phyloP scores from a whole-genome alignment of 352 stramenopile species.

The Pythium angustatum region DNA sequence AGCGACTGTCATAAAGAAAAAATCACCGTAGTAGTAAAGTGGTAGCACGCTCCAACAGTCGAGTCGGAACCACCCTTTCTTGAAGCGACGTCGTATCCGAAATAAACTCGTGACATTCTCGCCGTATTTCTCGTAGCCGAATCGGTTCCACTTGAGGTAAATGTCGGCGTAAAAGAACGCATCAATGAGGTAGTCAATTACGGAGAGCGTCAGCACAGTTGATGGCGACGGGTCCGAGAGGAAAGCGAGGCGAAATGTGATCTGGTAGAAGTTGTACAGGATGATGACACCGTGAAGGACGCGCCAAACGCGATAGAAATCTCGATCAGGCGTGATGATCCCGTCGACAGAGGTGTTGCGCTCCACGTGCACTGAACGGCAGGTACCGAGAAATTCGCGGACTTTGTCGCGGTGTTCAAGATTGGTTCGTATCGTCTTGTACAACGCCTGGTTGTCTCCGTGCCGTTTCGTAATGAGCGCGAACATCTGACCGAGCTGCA shows the following conservation, averaged over 20 bases:
- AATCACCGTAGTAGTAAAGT: slow-evolving; percentile 24
- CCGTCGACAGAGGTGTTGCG: slow-evolving; percentile 7
- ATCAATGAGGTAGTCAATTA: slow-evolving; percentile 29
- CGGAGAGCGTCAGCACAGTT: slow-evolving; percentile 10
- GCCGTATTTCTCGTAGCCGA: slow-evolving; percentile 28
- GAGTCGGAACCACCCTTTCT: slow-evolving; percentile 19
- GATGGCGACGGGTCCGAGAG: background rate
- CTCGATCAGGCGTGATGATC: slow-evolving; percentile 15
- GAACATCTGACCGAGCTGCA: slow-evolving; percentile 17
- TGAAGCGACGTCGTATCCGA: slow-evolving; percentile 27
- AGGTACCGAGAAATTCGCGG: slow-evolving; percentile 13
- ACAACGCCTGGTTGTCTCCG: slow-evolving; percentile 7
- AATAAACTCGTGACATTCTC: slow-evolving; percentile 23
- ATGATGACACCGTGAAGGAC: slow-evolving; percentile 44
- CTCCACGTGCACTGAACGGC: slow-evolving; percentile 10
- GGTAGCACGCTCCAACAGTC: slow-evolving; percentile 36
- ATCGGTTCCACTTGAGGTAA: slow-evolving; percentile 27
- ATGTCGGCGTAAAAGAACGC: slow-evolving; percentile 30
- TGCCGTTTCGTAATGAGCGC: slow-evolving; percentile 15
- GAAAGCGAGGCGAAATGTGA: slow-evolving; percentile 36
- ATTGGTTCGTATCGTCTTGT: slow-evolving; percentile 17
- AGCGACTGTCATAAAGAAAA: slow-evolving; percentile 18
- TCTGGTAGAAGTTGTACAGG: slow-evolving; percentile 38
- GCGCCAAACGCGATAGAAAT: slow-evolving; percentile 37
- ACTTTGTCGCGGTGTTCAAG: slow-evolving; percentile 5